Evolutionary conservation across 2,329 filamentous ascomycete species (phyloP).

Genomic region (Stachybotrys echinatus): DNA sequence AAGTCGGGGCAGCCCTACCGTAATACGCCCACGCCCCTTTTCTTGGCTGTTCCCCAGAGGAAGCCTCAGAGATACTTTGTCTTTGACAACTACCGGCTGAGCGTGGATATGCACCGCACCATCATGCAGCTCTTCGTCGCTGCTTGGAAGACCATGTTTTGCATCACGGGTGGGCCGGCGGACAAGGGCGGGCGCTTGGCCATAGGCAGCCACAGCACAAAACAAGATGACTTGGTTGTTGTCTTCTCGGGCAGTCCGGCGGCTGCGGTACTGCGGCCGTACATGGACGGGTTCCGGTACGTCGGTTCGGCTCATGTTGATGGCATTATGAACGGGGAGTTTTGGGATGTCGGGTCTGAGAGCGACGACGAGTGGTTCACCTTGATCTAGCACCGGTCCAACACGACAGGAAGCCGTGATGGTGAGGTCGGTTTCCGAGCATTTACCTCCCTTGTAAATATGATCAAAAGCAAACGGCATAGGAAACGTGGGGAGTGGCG

Average conservation of each 20-base stretch:
- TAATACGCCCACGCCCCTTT: not conserved
- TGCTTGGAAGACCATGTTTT: not conserved
- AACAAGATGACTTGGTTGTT: not conserved
- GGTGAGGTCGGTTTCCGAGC: too few species aligned
- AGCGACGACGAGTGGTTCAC: not conserved
- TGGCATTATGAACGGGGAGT: conserved; percentile 1
- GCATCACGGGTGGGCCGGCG: not conserved
- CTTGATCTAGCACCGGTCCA: conserved; percentile 1
- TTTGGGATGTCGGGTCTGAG: not conserved
- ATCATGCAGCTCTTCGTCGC: not conserved
- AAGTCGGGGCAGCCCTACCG: not conserved
- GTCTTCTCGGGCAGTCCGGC: not conserved
- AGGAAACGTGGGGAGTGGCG: too few species aligned
- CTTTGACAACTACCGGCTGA: not conserved
- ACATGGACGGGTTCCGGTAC: not conserved
- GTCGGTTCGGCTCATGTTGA: not conserved
- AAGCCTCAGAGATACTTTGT: not conserved
- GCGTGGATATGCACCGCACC: not conserved
- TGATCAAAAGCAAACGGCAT: too few species aligned
- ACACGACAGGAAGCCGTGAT: too few species aligned
- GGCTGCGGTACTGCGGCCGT: not conserved
- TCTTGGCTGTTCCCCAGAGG: not conserved
- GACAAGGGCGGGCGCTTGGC: not conserved
- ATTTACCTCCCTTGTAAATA: too few species aligned
- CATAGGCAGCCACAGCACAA: not conserved